Evolutionary conservation across 495 filamentous ascomycete genomes (phyloP), one percentile per base, ranked within the genome.

Genomic region (Lasiosphaeris hirsuta): DNA sequence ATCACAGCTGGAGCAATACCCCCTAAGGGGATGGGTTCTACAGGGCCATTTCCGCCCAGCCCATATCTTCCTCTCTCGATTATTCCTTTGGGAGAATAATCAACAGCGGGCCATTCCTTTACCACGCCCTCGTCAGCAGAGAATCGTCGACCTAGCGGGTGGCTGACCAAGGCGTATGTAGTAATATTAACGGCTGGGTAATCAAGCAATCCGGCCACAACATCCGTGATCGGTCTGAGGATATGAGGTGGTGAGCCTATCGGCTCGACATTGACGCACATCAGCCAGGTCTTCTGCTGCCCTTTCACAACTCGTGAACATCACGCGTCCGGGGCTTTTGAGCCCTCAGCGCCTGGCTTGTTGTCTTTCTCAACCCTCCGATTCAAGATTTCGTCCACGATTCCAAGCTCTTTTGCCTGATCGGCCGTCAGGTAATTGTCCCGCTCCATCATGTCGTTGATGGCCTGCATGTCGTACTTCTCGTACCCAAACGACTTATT

Each of bases 401-500:
- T 86, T 0, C 94, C 94, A 72, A 95, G 78, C 18, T 94, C 89
- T 68, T 90, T 75, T 13, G 94, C 93, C 73, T 97, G 93, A 40
- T 88, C 69, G 3, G 92, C 92, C 50, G 88, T 86, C 83, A 97
- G 84, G 63, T 96, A 96, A 62, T 92, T 90, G 73, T 98, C 94
- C 52, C 94, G 75, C 79, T 98, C 94, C 91, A 98, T 96, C 67
- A 97, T 75, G 73, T 83, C 89, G 79, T 95, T 94, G 68, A 96
- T 85, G 51, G 93, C 90, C 52, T 90, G 84, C 56, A 96, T 71
- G 44, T 69, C 70, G 61, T 75, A 80, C 59, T 76, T 83, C 52
- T 84, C 77, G 45, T 77, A 73, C 1, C 78, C 74, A 67, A 88
- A 74, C 57, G 85, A 76, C 71, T 85, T 89, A 58, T 89, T 97